Evolutionary conservation across 257 asterid genomes (phyloP).

Genomic region (Eustoma russellianum): DNA sequence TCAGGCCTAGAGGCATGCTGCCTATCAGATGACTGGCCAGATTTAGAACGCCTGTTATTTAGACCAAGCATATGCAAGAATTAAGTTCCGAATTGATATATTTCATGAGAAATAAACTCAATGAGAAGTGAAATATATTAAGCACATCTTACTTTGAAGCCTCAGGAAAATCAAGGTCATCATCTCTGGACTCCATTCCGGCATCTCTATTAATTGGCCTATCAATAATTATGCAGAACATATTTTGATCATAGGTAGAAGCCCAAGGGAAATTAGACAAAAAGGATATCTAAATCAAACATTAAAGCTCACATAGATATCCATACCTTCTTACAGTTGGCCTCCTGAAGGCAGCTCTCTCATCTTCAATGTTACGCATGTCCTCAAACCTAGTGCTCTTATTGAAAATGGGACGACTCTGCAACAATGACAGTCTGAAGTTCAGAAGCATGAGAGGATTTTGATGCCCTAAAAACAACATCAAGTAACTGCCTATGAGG

Average conservation of each 20-base stretch:
- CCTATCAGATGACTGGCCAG: slow-evolving; percentile 65
- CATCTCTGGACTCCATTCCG: slow-evolving; percentile 65
- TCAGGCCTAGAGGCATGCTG: slow-evolving; percentile 54
- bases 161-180: slow-evolving; percentile 72
- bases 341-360: slow-evolving; percentile 55
- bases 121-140: not conserved
- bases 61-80: not conserved
- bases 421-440: slow-evolving; percentile 12
- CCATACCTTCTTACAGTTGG: slow-evolving; percentile 52
- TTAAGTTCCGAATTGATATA: too few species aligned
- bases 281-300: not conserved
- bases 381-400: slow-evolving; percentile 97
- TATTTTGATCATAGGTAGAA: not conserved
- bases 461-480: too few species aligned
- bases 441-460: not conserved
- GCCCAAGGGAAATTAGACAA: too few species aligned
- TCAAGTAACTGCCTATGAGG: too few species aligned
- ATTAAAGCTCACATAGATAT: not conserved
- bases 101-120: too few species aligned
- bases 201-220: slow-evolving; percentile 56
- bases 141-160: slow-evolving; percentile 30
- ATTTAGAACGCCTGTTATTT: slow-evolving; percentile 49
- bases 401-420: slow-evolving; percentile 97
- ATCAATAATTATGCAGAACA: slow-evolving; percentile 8
- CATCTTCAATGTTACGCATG: slow-evolving; percentile 77